Conservation (phyloP, 176 grass and related monocot species). For the Oryza glumipatula region DNA sequence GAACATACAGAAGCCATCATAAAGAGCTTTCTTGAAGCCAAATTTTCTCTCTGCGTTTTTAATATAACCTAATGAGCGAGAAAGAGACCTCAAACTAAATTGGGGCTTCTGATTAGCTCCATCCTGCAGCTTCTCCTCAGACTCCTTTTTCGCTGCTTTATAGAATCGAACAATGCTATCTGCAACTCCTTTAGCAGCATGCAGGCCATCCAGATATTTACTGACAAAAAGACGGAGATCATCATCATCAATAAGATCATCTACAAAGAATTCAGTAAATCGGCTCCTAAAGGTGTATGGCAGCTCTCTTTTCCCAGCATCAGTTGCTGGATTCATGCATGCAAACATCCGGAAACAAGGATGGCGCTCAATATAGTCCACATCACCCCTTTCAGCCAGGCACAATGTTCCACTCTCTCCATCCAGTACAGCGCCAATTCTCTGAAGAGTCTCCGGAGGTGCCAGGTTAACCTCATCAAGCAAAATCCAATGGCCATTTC, state of each 20-base stretch:
- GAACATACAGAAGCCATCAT: slow-evolving; percentile 99
- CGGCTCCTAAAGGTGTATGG: slow-evolving; percentile 84
- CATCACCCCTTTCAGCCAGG: slow-evolving; percentile 88
- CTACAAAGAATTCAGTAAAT: slow-evolving; percentile 96
- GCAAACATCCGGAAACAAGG: slow-evolving; percentile 81
- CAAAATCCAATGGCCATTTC: slow-evolving; percentile 91
- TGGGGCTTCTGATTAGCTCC: slow-evolving; percentile 95
- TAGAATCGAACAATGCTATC: slow-evolving; percentile 81
- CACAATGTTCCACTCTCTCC: slow-evolving; percentile 84
- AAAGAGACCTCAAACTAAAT: slow-evolving; percentile 93
- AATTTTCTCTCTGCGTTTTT: slow-evolving; percentile 68
- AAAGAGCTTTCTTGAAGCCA: slow-evolving; percentile 80
- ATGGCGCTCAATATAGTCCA: slow-evolving; percentile 89
- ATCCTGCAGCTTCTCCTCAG: slow-evolving; percentile 86
- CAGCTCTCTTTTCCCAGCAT: slow-evolving; percentile 90
- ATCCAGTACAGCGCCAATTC: slow-evolving; percentile 88
- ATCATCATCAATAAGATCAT: slow-evolving; percentile 88
- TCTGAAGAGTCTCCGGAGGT: slow-evolving; percentile 94
- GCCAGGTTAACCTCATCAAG: slow-evolving; percentile 99
- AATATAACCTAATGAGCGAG: slow-evolving; percentile 73
- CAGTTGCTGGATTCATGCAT: slow-evolving; percentile 98
- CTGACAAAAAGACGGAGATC: slow-evolving; percentile 82
- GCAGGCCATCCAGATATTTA: slow-evolving; percentile 73
- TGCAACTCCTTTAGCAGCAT: slow-evolving; percentile 46
- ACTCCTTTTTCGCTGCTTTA: slow-evolving; percentile 80